These are phyloP conservation scores for Dothideomycetes sp. DNA, from an alignment of 2,329 filamentous ascomycete genomes.

Conservation along the genomic window DNA sequence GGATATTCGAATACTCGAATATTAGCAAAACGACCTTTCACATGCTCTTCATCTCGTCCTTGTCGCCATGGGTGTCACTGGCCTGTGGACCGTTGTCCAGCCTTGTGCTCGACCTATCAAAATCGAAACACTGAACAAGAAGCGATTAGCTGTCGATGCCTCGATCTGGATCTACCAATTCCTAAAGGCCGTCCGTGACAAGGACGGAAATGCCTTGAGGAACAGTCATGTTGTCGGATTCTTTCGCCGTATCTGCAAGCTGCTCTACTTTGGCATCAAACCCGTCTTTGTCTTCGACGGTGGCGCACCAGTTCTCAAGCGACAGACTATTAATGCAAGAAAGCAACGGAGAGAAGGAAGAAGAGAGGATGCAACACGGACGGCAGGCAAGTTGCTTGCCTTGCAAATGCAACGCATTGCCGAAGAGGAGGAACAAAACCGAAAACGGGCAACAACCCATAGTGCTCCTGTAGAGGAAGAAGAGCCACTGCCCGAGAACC, in stretches of 20 bases:
- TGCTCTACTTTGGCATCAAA: constrained; percentile 91
- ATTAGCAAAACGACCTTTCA: not conserved
- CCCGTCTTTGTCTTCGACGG: constrained; percentile 98
- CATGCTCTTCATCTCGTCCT: constrained; percentile 1
- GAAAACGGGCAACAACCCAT: constrained; percentile 38
- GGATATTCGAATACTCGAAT: too few relatives aligned
- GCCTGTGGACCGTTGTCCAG: constrained; percentile 92
- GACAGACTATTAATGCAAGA: constrained; percentile 74
- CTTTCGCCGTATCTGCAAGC: constrained; percentile 95
- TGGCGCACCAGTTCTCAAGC: constrained; percentile 80
- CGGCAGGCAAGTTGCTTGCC: constrained; percentile 82
- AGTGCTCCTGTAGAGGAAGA: constrained; percentile 44
- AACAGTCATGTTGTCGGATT: constrained; percentile 97
- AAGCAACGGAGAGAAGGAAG: constrained; percentile 76
- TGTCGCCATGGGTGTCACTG: constrained; percentile 80
- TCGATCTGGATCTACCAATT: constrained; percentile 99
- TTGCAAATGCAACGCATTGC: constrained; percentile 88
- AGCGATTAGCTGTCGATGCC: constrained; percentile 91
- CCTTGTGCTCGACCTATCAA: constrained; percentile 93
- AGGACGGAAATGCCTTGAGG: constrained; percentile 90
- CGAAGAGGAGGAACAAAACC: constrained; percentile 70
- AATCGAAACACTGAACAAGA: constrained; percentile 89
- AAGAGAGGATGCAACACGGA: constrained; percentile 83
- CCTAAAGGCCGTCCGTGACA: constrained; percentile 95
- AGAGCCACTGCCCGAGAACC: constrained; percentile 59